phyloP scores from a whole-genome alignment of 2,329 filamentous ascomycete genomes.

The Alternaria atra region DNA sequence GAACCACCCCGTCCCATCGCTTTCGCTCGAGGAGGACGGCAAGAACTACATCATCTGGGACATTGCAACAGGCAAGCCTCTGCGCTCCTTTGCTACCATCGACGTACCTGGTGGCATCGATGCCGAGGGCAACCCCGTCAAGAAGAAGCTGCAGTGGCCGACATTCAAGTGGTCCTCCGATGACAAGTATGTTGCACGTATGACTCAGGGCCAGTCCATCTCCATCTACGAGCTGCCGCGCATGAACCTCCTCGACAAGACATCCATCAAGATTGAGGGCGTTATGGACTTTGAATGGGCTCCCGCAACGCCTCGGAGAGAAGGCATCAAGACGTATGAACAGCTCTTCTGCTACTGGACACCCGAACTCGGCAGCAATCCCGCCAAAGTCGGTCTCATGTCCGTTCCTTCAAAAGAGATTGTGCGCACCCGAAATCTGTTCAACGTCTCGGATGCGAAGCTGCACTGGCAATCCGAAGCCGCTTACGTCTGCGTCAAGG shows the following conservation, averaged over 20 bases:
- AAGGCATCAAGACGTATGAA: constrained; percentile 89
- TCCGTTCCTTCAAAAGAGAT: constrained; percentile 94
- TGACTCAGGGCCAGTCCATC: constrained; percentile 87
- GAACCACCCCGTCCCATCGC: constrained; percentile 80
- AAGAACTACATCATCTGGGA: constrained; percentile 99
- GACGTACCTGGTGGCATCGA: constrained; percentile 75
- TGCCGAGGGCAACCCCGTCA: constrained; percentile 70
- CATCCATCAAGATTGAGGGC: constrained; percentile 93
- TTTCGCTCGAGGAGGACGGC: constrained; percentile 84
- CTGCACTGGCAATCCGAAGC: constrained; percentile 98
- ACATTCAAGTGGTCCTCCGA: constrained; percentile 99
- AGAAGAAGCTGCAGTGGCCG: constrained; percentile 97
- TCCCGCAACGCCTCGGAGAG: constrained; percentile 80
- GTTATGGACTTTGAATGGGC: constrained; percentile 99
- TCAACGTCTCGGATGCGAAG: constrained; percentile 97
- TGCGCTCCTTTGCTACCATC: constrained; percentile 92
- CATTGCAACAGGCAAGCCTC: constrained; percentile 84
- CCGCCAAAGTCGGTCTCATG: constrained; percentile 96
- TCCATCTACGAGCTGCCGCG: constrained; percentile 88
- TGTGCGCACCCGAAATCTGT: constrained; percentile 92
- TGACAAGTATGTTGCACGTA: constrained; percentile 93
- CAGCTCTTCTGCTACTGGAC: constrained; percentile 99
- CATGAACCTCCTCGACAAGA: constrained; percentile 91
- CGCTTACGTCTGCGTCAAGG: constrained; percentile 96
- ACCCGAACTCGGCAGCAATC: constrained; percentile 96